A percentile compares a stretch with the other conserved stretches of the same genome.
phyloP scores from a whole-genome alignment of 2,329 filamentous ascomycete species.

The Exophiala viscosa region DNA sequence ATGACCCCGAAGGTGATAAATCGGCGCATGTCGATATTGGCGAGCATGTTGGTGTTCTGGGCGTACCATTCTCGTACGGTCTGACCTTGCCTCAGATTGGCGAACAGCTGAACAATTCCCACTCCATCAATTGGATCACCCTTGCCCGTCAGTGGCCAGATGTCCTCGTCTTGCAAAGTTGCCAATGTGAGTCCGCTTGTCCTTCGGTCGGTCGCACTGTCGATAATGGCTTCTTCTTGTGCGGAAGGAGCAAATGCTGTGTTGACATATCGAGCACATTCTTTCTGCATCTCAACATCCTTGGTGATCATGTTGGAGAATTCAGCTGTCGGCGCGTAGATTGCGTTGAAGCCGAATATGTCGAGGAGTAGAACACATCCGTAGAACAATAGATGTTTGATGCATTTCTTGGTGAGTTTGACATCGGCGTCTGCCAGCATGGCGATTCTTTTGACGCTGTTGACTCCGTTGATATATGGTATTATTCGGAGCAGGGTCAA shows the following conservation, averaged over 20 bases:
- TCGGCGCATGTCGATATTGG: slow-evolving; percentile 78
- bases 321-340: slow-evolving; percentile 78
- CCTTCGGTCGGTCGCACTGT: slow-evolving; percentile 12
- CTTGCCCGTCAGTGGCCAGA: slow-evolving; percentile 43
- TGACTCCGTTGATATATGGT: slow-evolving; percentile 83
- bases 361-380: slow-evolving; percentile 86
- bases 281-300: slow-evolving; percentile 74
- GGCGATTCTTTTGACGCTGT: slow-evolving; percentile 82
- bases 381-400: slow-evolving; percentile 89
- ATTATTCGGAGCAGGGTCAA: slow-evolving; percentile 62
- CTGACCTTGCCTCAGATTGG: slow-evolving; percentile 74
- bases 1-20: slow-evolving; percentile 95
- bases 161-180: slow-evolving; percentile 30
- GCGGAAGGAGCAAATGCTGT: slow-evolving; percentile 42
- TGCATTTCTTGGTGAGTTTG: slow-evolving; percentile 76
- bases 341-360: slow-evolving; percentile 89
- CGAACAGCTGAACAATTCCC: slow-evolving; percentile 74
- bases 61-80: slow-evolving; percentile 85
- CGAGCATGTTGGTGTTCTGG: slow-evolving; percentile 66
- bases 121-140: slow-evolving; percentile 40
- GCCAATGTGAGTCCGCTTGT: slow-evolving; percentile 25
- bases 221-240: slow-evolving; percentile 24
- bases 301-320: slow-evolving; percentile 71
- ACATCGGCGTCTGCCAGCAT: slow-evolving; percentile 80
- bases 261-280: slow-evolving; percentile 82